These are phyloP conservation scores for Paraconiothyrium sp. DNA, from an alignment of 2,329 filamentous ascomycete species.

Conservation along the genomic window DNA sequence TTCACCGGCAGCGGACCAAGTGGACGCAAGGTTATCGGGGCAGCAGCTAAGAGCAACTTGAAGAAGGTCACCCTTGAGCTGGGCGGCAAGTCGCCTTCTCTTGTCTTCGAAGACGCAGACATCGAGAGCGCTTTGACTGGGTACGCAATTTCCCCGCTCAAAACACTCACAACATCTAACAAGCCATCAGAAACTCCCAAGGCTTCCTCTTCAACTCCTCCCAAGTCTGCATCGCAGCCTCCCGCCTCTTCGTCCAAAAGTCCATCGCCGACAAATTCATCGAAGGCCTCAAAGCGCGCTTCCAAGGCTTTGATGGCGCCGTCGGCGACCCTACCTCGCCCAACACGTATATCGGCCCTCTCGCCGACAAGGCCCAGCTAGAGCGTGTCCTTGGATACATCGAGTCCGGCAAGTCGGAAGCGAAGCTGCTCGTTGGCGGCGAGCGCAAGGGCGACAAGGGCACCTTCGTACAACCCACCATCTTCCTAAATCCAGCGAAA, in stretches of 20 bases:
- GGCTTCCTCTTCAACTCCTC: constrained; percentile 39
- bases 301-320: constrained; percentile 27
- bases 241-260: constrained; percentile 41
- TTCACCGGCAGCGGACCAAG: constrained; percentile 52
- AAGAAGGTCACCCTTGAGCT: constrained; percentile 58
- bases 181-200: constrained; percentile 52
- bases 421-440: constrained; percentile 40
- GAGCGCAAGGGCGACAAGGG: constrained; percentile 39
- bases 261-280: constrained; percentile 42
- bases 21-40: constrained; percentile 49
- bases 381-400: constrained; percentile 43
- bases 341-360: constrained; percentile 39
- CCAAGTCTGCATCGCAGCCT: constrained; percentile 39
- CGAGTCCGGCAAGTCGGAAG: constrained; percentile 38
- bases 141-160: constrained; percentile 10
- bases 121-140: constrained; percentile 53
- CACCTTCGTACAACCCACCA: constrained; percentile 40
- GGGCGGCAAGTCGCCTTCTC: constrained; percentile 58
- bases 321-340: constrained; percentile 34
- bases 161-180: constrained; percentile 29
- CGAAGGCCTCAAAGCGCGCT: constrained; percentile 34
- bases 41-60: constrained; percentile 39
- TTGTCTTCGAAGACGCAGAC: constrained; percentile 60
- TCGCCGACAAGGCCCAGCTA: constrained; percentile 40
- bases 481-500: constrained; percentile 39